phyloP scores from a whole-genome alignment of 352 stramenopile species.

The Phytophthora citrophthora region DNA sequence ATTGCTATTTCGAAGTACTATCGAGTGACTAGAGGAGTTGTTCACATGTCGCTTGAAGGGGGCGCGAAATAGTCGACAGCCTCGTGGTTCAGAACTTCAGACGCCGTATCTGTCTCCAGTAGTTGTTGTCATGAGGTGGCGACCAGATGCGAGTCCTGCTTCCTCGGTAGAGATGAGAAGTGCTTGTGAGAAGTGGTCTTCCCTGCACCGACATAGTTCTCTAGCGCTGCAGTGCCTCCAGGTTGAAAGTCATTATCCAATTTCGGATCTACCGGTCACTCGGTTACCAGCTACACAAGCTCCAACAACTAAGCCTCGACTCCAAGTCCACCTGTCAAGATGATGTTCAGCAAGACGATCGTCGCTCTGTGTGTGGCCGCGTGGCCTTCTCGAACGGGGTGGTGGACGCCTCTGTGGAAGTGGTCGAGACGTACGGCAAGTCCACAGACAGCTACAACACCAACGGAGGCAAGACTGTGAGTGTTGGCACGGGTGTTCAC shows the following conservation, averaged over 20 bases:
- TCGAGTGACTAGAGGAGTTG: too few species aligned
- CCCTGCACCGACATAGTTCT: neutral
- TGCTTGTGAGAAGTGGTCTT: neutral
- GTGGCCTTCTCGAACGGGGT: neutral
- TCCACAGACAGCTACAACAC: neutral
- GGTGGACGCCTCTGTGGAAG: conserved; percentile 1
- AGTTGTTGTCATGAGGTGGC: neutral
- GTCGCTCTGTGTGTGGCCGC: neutral
- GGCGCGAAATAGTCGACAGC: neutral
- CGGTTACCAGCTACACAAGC: neutral
- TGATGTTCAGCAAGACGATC: neutral
- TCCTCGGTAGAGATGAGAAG: conserved; percentile 1
- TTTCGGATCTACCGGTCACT: conserved; percentile 1
- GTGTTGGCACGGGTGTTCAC: neutral
- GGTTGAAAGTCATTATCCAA: conserved; percentile 1
- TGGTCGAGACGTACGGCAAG: conserved; percentile 3
- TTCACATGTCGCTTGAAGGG: too few species aligned
- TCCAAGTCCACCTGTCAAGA: neutral
- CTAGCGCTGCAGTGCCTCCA: neutral
- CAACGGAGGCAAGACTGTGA: neutral
- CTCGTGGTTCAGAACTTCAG: neutral
- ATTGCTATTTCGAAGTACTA: too few species aligned
- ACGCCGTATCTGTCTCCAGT: neutral
- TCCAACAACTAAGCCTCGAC: too few species aligned
- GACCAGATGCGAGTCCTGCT: neutral